These are phyloP conservation scores for Aspergillus quadricinctus DNA, from an alignment of 2,329 filamentous ascomycete species.

Conservation along the genomic window DNA sequence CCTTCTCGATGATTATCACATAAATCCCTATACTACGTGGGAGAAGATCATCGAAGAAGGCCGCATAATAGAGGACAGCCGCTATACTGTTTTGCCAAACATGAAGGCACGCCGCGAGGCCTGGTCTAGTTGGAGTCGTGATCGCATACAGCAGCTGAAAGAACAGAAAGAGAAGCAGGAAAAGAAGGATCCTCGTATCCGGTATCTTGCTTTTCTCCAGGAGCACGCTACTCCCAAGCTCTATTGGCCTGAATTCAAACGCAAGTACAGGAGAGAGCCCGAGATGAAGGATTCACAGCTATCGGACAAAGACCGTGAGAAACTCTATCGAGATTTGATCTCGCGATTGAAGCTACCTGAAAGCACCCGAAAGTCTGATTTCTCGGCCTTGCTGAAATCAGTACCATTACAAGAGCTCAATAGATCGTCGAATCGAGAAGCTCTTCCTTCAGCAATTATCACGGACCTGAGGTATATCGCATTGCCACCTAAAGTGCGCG, in stretches of 20 bases:
- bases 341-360: slow-evolving; percentile 44
- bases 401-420: slow-evolving; percentile 38
- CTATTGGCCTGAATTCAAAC: slow-evolving; percentile 95
- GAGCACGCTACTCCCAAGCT: slow-evolving; percentile 82
- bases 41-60: slow-evolving; percentile 83
- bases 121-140: slow-evolving; percentile 78
- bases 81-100: slow-evolving; percentile 78
- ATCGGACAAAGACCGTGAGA: slow-evolving; percentile 47
- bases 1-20: slow-evolving; percentile 72
- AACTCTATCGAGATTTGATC: slow-evolving; percentile 46
- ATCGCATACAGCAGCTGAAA: slow-evolving; percentile 68
- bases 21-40: slow-evolving; percentile 89
- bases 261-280: slow-evolving; percentile 79
- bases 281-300: slow-evolving; percentile 57
- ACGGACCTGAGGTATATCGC: slow-evolving; percentile 44
- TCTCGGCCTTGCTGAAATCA: slow-evolving; percentile 43
- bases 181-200: slow-evolving; percentile 76
- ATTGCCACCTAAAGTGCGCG: slow-evolving; percentile 34
- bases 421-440: slow-evolving; percentile 34
- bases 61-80: slow-evolving; percentile 74
- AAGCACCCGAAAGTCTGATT: slow-evolving; percentile 42
- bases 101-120: slow-evolving; percentile 77
- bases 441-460: slow-evolving; percentile 38
- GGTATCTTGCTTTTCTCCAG: slow-evolving; percentile 77
- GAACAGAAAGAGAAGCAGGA: slow-evolving; percentile 69